Conservation (phyloP, 2,329 filamentous ascomycete species). For the Gaeumannomyces sp. region DNA sequence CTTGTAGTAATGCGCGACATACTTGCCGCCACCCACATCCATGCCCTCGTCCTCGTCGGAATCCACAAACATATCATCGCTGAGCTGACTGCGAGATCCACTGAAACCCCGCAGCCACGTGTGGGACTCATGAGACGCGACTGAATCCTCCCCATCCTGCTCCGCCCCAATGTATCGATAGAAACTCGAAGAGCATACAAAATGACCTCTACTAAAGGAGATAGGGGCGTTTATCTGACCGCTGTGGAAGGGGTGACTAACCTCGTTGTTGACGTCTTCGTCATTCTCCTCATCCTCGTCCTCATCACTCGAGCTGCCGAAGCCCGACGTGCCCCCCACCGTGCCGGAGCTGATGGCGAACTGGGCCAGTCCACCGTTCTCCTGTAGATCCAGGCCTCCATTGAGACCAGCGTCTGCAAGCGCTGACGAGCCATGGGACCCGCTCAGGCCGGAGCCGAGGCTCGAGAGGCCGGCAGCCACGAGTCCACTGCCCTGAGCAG, state of each 20-base stretch:
- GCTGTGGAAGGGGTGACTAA: constrained; percentile 35
- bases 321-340: constrained; percentile 62
- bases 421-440: constrained; percentile 48
- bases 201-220: neutral
- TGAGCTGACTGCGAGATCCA: constrained; percentile 1
- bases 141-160: neutral
- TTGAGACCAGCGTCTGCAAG: constrained; percentile 78
- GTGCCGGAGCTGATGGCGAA: constrained; percentile 70
- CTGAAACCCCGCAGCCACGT: neutral
- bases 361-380: constrained; percentile 52
- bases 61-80: neutral
- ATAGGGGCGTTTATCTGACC: neutral
- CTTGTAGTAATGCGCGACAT: neutral
- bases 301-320: constrained; percentile 91
- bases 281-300: constrained; percentile 89
- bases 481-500: constrained; percentile 33
- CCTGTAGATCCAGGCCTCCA: constrained; percentile 62
- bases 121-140: neutral
- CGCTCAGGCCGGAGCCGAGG: constrained; percentile 31
- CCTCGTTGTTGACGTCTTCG: constrained; percentile 65
- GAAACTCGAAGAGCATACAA: neutral
- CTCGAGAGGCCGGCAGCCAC: constrained; percentile 43
- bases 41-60: neutral
- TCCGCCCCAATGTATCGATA: neutral
- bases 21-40: neutral